Conservation (phyloP, 192 early-diverging fungal genomes). For the Coemansia aciculifera region DNA sequence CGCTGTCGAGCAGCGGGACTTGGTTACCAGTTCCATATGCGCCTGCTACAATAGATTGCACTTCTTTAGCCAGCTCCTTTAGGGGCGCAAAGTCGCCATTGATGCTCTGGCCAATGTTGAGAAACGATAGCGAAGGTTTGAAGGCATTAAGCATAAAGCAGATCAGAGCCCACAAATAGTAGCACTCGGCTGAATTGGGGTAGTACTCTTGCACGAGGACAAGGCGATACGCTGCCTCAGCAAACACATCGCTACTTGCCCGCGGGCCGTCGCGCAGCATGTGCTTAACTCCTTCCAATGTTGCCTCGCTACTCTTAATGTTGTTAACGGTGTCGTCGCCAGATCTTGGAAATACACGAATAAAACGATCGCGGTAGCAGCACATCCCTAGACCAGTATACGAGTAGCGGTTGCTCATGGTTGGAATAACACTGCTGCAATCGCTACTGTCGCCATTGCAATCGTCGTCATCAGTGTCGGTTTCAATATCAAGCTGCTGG, state of each 20-base stretch:
- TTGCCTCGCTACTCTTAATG: conserved; percentile 26
- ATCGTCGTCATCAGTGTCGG: neutral
- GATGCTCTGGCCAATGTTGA: conserved; percentile 36
- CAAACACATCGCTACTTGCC: conserved; percentile 27
- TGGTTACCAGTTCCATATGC: conserved; percentile 32
- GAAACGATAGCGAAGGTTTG: conserved; percentile 30
- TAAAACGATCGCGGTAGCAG: conserved; percentile 42
- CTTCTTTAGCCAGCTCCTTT: conserved; percentile 37
- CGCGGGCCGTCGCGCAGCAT: conserved; percentile 44
- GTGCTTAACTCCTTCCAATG: conserved; percentile 36
- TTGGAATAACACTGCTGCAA: too few relatives aligned
- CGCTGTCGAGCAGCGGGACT: conserved; percentile 34
- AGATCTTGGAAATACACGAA: conserved; percentile 36
- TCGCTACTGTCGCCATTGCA: neutral
- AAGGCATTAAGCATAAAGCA: conserved; percentile 52
- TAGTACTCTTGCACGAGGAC: conserved; percentile 50
- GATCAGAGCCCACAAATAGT: conserved; percentile 53
- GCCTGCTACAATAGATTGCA: conserved; percentile 26
- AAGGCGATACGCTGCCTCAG: conserved; percentile 39
- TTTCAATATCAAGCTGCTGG: neutral
- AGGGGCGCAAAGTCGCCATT: conserved; percentile 35
- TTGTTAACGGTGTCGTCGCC: conserved; percentile 16
- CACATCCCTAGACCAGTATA: conserved; percentile 28
- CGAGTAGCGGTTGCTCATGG: neutral
- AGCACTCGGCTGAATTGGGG: conserved; percentile 51